Evolutionary conservation across 768 basidiomycete genomes (phyloP).

Genomic region (Boletellus ananiceps): DNA sequence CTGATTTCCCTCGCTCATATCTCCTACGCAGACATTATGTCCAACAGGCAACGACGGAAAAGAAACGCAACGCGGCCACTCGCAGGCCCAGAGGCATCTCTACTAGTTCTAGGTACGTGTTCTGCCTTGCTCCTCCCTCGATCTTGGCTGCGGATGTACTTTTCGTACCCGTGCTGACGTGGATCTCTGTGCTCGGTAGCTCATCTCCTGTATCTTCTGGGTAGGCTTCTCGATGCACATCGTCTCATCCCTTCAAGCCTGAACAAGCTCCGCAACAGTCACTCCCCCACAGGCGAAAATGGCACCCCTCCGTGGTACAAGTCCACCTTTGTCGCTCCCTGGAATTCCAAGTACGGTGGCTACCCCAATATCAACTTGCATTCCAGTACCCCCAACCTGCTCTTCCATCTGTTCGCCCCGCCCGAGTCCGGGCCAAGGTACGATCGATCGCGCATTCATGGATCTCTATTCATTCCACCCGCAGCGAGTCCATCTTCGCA

Average conservation of each 20-base stretch:
- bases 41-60: constrained; percentile 81
- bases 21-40: constrained; percentile 57
- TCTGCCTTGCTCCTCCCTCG: not conserved
- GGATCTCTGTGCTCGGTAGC: constrained; percentile 10
- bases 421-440: constrained; percentile 52
- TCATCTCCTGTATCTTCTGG: constrained; percentile 33
- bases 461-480: constrained; percentile 17
- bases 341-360: constrained; percentile 30
- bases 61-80: constrained; percentile 59
- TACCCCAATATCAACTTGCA: constrained; percentile 50
- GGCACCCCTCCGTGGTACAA: constrained; percentile 27
- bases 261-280: constrained; percentile 27
- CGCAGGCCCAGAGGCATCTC: constrained; percentile 67
- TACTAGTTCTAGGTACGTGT: constrained; percentile 43
- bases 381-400: constrained; percentile 61
- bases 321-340: constrained; percentile 22
- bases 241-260: constrained; percentile 20
- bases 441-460: constrained; percentile 12
- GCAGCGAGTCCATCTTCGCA: constrained; percentile 37
- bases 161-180: constrained; percentile 27
- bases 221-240: constrained; percentile 36
- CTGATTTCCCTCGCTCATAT: constrained; percentile 17
- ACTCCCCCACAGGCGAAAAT: constrained; percentile 27
- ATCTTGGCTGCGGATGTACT: constrained; percentile 22
- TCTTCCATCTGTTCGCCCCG: constrained; percentile 71